Evolutionary conservation across 495 filamentous ascomycete genomes (phyloP).

Genomic region (Hypomontagnella submonticulosa): DNA sequence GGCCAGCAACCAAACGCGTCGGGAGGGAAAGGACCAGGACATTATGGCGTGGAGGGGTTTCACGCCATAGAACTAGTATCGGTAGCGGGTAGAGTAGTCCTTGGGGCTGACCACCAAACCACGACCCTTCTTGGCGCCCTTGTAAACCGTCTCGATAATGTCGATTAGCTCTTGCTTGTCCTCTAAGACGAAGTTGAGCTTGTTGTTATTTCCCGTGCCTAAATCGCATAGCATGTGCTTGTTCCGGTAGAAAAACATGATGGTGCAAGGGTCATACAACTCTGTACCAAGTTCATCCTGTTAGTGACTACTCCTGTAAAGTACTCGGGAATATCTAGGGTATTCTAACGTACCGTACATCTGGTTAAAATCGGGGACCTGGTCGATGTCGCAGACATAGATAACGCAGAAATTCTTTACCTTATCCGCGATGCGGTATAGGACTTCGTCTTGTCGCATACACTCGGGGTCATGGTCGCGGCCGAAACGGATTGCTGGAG

Average conservation of each 20-base stretch:
- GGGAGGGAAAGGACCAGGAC: too few species aligned
- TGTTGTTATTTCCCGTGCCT: slow-evolving; percentile 97
- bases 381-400: slow-evolving; percentile 95
- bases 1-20: background rate
- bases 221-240: slow-evolving; percentile 99
- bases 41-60: background rate
- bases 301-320: slow-evolving; percentile 8
- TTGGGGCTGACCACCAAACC: slow-evolving; percentile 97
- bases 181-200: slow-evolving; percentile 93
- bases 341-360: slow-evolving; percentile 68
- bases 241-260: slow-evolving; percentile 96
- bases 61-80: slow-evolving; percentile 65
- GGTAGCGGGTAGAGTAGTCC: slow-evolving; percentile 87
- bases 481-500: slow-evolving; percentile 81
- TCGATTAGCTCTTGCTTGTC: slow-evolving; percentile 99
- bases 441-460: slow-evolving; percentile 94
- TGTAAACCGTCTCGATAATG: slow-evolving; percentile 97
- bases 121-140: slow-evolving; percentile 94
- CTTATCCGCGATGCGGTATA: slow-evolving; percentile 87
- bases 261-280: slow-evolving; percentile 75
- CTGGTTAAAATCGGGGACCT: slow-evolving; percentile 93
- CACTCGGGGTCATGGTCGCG: slow-evolving; percentile 65
- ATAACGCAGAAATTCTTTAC: slow-evolving; percentile 94
- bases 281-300: slow-evolving; percentile 52
- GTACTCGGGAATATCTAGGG: background rate